A percentile compares a stretch with the other conserved stretches of the same genome.
Conservation (phyloP, 352 stramenopile genomes). For the Plasmopara muralis region DNA sequence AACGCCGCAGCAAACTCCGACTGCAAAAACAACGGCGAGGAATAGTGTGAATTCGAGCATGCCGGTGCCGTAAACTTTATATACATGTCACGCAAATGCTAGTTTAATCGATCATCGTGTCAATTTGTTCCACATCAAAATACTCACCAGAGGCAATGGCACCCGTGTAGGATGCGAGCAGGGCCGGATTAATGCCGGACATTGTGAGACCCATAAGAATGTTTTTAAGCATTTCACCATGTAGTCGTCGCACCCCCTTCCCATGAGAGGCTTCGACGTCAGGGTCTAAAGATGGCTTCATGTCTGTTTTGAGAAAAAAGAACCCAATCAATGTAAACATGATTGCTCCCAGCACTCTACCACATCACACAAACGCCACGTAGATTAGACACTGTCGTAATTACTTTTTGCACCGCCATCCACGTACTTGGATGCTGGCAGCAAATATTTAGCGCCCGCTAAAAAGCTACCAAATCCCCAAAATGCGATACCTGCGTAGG, state of each 20-base stretch:
- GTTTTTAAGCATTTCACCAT: constrained; percentile 73
- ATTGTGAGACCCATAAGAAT: constrained; percentile 82
- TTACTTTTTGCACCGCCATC: neutral
- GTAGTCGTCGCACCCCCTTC: constrained; percentile 43
- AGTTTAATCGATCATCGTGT: neutral
- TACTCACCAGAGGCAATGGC: constrained; percentile 74
- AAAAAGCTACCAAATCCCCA: constrained; percentile 88
- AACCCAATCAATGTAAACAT: constrained; percentile 82
- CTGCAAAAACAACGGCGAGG: constrained; percentile 74
- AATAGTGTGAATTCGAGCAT: constrained; percentile 84
- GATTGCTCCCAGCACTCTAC: constrained; percentile 70
- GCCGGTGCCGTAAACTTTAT: constrained; percentile 78
- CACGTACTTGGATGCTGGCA: constrained; percentile 82
- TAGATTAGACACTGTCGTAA: constrained; percentile 1
- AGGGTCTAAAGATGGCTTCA: constrained; percentile 64
- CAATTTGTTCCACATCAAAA: neutral
- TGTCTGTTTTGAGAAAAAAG: constrained; percentile 74
- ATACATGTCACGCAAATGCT: neutral
- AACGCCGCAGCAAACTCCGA: constrained; percentile 79
- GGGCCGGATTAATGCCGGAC: constrained; percentile 81
- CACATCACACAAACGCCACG: constrained; percentile 2
- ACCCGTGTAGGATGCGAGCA: constrained; percentile 82
- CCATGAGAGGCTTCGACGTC: constrained; percentile 41
- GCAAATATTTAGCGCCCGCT: constrained; percentile 70
- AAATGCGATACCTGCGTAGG: constrained; percentile 83